Base-by-base conservation (phyloP, 805 yeast genomes). In the Tetrapisispora pingtungensis region DNA sequence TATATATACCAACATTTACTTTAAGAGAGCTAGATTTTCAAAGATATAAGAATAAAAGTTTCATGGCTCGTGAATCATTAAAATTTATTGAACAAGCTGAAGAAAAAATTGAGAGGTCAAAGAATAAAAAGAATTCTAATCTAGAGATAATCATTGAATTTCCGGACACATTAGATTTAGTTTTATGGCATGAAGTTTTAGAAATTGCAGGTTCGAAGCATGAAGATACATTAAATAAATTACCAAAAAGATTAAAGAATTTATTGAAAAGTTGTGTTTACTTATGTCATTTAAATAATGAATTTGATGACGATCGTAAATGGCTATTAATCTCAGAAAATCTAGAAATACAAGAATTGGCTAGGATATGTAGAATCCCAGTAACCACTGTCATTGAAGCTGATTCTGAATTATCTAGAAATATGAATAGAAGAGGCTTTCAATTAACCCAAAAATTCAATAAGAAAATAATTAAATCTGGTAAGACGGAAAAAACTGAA, bases 281-380 rank as follows among this genome's bases (percentile, higher is more conserved):
- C 48, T 79, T 79, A 56, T 67, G 70, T 41, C 71, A 65, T 44
- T 51, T 73, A 35, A 74, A 72, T 36, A 64, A 64, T 31, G 64
- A 60, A 32, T 37, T 37, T 27, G 50, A 53, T 8, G 61, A 61
- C 33, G 49, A 54, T 17, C 34, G 53, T n/a, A 61, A 68, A 31
- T 82, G 88, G 88, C 64, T 67, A 20, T 59, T 81, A 20, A 69
- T 81, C 6, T 73, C 85, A 5, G 90, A 82, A 56, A 85, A 80
- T 51, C 55, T 70, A 2, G 66, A 45, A 68, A 72, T 36, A 72
- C 84, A 86, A 66, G 75, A 40, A 59, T 63, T 48, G 64, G 83
- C 58, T 70, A 68, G 53, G 72, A 78, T n/a, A 57, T 82, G 51
- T 67, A 69, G 40, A 71, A 79, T 50, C 50, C 77, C 60, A 66